Conservation (phyloP, 2,329 filamentous ascomycete species). For the Thielaviopsis musarum region DNA sequence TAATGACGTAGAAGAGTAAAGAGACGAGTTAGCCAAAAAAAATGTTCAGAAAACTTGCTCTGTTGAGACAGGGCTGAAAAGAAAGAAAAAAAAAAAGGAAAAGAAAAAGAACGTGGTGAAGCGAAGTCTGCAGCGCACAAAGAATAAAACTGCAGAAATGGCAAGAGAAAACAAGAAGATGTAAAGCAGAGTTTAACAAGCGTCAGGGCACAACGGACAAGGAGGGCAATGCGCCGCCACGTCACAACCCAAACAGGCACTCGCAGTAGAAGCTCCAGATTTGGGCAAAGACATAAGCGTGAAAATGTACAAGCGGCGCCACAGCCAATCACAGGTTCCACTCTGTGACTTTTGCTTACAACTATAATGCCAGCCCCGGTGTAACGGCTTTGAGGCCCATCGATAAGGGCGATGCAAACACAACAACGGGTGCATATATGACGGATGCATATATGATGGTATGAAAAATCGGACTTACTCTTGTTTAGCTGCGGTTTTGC, state of each 20-base stretch:
- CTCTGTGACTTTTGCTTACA: neutral
- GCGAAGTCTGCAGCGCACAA: neutral
- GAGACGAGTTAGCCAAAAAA: neutral
- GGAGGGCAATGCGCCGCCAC: conserved; percentile 10
- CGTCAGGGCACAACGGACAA: conserved; percentile 1
- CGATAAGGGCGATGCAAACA: neutral
- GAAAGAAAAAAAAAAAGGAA: neutral
- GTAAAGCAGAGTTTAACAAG: neutral
- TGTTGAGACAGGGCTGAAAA: neutral
- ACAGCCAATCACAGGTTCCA: neutral
- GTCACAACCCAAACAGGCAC: conserved; percentile 2
- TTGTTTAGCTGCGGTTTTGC: neutral
- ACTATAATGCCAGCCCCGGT: neutral
- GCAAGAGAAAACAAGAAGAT: neutral
- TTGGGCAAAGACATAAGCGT: neutral
- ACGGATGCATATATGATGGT: neutral
- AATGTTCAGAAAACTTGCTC: neutral
- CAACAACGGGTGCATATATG: neutral
- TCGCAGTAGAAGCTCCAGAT: neutral
- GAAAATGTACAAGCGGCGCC: neutral
- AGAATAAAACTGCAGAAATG: neutral
- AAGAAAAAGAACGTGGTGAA: neutral
- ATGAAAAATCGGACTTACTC: neutral
- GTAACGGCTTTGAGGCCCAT: neutral
- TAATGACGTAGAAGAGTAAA: conserved; percentile 19